Evolutionary conservation across 2,329 filamentous ascomycete species (phyloP).

Genomic region (Clarireedia paspali): DNA sequence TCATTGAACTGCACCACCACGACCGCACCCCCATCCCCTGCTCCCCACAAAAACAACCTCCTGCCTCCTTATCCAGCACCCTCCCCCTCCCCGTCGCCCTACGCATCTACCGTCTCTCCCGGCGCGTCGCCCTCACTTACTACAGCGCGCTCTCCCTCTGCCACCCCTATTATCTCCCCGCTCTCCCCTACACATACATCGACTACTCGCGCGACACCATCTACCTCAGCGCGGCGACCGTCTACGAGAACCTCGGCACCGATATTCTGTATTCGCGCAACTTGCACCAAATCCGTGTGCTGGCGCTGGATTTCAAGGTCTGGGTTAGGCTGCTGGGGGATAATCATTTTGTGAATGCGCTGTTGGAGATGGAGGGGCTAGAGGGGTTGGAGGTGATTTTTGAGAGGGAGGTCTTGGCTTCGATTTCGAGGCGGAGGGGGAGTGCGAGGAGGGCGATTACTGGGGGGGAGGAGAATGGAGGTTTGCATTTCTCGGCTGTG

Average conservation of each 20-base stretch:
- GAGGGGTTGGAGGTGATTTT: neutral
- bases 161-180: neutral
- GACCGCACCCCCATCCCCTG: neutral
- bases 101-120: neutral
- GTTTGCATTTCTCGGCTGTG: neutral
- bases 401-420: neutral
- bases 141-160: neutral
- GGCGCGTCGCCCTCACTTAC: neutral
- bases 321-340: neutral
- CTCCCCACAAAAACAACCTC: neutral
- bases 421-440: neutral
- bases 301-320: neutral
- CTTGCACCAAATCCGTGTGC: neutral
- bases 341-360: slow-evolving; percentile 2
- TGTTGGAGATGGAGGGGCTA: slow-evolving; percentile 4
- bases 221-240: neutral
- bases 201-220: neutral
- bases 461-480: neutral
- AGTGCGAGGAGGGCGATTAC: no score
- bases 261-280: neutral
- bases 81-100: neutral
- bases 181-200: neutral
- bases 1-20: neutral
- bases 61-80: neutral
- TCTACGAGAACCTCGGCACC: neutral